Percentiles rank a stretch among this genome's conserved stretches.
Evolutionary conservation across 2,329 filamentous ascomycete genomes (phyloP).

Genomic region (Fusarium sp.): DNA sequence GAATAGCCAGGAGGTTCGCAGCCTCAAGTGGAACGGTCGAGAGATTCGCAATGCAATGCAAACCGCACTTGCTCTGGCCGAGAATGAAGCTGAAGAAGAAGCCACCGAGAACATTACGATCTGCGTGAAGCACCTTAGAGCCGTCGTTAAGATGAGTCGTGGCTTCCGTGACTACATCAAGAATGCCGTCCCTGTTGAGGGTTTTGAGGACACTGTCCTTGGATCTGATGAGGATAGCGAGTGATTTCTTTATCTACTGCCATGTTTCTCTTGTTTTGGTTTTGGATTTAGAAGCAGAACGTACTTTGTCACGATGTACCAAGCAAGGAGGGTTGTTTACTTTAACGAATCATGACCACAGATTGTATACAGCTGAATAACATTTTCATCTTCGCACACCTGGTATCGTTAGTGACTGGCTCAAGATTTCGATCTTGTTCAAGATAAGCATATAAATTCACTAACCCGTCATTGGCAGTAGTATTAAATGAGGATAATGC

Average conservation of each 20-base stretch:
- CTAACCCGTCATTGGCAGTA: no score
- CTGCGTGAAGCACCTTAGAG: conserved; percentile 49
- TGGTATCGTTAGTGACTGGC: no score
- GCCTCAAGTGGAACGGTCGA: conserved; percentile 56
- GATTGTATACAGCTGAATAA: neutral
- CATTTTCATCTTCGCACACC: neutral
- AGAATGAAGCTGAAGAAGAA: conserved; percentile 54
- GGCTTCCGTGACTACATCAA: conserved; percentile 50
- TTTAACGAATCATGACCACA: neutral
- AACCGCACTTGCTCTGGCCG: conserved; percentile 58
- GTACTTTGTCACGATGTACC: neutral
- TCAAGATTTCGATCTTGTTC: no score
- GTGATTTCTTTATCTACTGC: neutral
- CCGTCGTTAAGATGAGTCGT: conserved; percentile 52
- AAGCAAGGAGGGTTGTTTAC: neutral
- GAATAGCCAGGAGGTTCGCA: conserved; percentile 50
- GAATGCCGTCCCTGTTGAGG: conserved; percentile 32
- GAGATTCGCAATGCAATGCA: conserved; percentile 59
- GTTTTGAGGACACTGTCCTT: conserved; percentile 35
- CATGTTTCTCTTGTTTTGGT: no score
- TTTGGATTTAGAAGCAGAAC: neutral
- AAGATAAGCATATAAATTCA: no score
- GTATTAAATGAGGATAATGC: no score
- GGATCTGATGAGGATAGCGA: conserved; percentile 33
- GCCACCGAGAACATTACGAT: conserved; percentile 46